Evolutionary conservation across 345 rosid genomes (phyloP).

Genomic region (Excoecaria agallocha): DNA sequence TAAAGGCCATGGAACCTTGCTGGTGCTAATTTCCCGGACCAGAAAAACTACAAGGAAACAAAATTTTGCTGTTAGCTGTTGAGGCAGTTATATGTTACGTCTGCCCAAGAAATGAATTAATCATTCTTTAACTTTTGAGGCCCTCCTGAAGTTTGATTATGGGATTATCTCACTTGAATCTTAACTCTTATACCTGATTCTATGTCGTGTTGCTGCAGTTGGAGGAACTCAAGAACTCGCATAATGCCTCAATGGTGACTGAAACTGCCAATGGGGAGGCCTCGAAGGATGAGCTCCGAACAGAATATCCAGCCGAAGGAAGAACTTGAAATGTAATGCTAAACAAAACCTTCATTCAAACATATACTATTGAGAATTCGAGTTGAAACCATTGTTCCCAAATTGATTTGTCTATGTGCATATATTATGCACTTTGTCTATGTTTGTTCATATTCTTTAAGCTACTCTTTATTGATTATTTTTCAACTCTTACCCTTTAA

Average conservation of each 20-base stretch:
- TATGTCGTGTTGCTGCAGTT: slow-evolving; percentile 46
- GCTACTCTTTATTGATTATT: neutral
- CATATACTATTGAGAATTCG: neutral
- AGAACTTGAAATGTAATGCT: neutral
- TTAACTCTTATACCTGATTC: neutral
- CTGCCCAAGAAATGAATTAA: neutral
- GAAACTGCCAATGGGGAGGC: slow-evolving; percentile 38
- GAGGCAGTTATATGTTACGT: neutral
- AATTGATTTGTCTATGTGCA: neutral
- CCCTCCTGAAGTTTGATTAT: neutral
- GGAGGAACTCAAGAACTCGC: slow-evolving; percentile 45
- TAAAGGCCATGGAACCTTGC: too few species aligned
- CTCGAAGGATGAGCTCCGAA: slow-evolving; percentile 26
- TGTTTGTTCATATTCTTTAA: neutral
- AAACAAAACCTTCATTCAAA: neutral
- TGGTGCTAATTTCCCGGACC: too few species aligned
- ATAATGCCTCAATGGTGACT: slow-evolving; percentile 20
- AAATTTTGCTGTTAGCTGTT: neutral
- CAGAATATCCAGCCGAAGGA: slow-evolving; percentile 13
- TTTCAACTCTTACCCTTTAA: too few species aligned
- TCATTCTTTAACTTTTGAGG: neutral
- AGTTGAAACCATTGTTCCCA: neutral
- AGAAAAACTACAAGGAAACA: neutral
- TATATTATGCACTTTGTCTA: neutral
- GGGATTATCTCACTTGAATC: neutral